Percentiles rank a stretch among this genome's conserved stretches.
Evolutionary conservation across 2,329 filamentous ascomycete species (phyloP).

Genomic region (Trichoderma koningii): DNA sequence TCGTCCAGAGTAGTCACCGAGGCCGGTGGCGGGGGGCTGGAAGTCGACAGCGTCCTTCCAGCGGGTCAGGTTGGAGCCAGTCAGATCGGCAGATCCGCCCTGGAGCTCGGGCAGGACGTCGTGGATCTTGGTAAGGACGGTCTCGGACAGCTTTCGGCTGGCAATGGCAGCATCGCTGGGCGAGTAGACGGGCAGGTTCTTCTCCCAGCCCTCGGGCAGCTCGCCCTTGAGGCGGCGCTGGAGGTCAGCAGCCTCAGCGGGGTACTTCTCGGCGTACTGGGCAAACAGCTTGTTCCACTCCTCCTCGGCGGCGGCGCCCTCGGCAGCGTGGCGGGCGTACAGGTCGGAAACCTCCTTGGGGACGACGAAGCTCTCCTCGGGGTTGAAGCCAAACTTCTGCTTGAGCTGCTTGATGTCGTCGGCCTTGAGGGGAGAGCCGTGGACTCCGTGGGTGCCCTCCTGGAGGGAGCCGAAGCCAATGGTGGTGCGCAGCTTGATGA

Average conservation of each 20-base stretch:
- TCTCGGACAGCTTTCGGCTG: constrained; percentile 95
- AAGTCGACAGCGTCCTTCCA: constrained; percentile 98
- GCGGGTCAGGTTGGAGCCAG: constrained; percentile 96
- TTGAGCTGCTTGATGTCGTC: constrained; percentile 95
- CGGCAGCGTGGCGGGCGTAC: constrained; percentile 80
- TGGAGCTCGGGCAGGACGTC: constrained; percentile 82
- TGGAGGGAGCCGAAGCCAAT: constrained; percentile 95
- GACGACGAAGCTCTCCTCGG: constrained; percentile 87
- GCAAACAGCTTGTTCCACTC: constrained; percentile 94
- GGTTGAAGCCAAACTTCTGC: constrained; percentile 93
- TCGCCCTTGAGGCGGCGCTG: constrained; percentile 76
- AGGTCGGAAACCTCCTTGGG: constrained; percentile 92
- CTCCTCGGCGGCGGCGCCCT: constrained; percentile 85
- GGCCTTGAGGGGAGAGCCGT: constrained; percentile 92
- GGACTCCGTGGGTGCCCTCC: constrained; percentile 91
- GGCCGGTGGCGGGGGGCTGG: constrained; percentile 82
- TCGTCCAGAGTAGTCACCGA: constrained; percentile 87
- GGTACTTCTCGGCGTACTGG: constrained; percentile 80
- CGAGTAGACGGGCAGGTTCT: constrained; percentile 87
- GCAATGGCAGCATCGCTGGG: constrained; percentile 81
- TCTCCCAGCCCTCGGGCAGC: constrained; percentile 96
- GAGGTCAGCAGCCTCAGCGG: constrained; percentile 78
- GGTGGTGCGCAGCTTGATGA: constrained; percentile 96
- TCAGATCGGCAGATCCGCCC: constrained; percentile 96
- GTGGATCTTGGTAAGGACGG: constrained; percentile 86